Evolutionary conservation across 768 basidiomycete species (phyloP), one percentile per base, ranked within the genome.

Genomic region (Tylopilus sp.): DNA sequence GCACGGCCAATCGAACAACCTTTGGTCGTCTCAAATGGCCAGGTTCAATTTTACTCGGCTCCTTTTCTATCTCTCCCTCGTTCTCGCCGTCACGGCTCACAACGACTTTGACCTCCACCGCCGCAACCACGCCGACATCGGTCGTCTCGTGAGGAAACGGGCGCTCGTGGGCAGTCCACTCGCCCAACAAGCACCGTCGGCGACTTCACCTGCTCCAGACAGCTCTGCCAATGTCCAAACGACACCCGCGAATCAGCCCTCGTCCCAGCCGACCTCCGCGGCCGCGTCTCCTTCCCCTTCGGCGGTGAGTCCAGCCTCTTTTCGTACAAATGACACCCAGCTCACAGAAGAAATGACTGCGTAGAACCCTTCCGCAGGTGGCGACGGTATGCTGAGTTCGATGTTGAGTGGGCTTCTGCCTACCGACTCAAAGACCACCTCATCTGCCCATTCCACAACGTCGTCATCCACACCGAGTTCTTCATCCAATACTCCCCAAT

Each of bases 91-190:
- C 62, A 66, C 68, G 48, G 63, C 77, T 52, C 80, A 80, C 63
- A 71, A 77, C 51, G 66, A 74, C 54, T 70, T 73, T 56, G 71
- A 69, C 28, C 66, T 55, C 7, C 70, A 70, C 31, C 83, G 75
- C 46, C 81, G 81, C 59, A 79, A 79, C 69, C 84, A 87, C 70
- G 74, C 61, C 46, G 73, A 73, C 62, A 71, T 83, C 62, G 81
- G 82, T 63, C 85, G 88, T 62, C 71, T 91, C 67, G 66, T 90
- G 59, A 87, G 77, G 73, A 89, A 86, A 66, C 85, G 88, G 33
- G 65, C 73, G 5, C 74, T 49, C 30, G 36, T 57, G 21, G 52
- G 22, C 13, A 28, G 10, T 29, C 48, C 45, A 28, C 29, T 43
- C 30, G 29, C 56, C 44, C 48, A 44, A 29, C 41, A 56, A 52